Evolutionary conservation across 2,329 filamentous ascomycete genomes (phyloP), one percentile per base, ranked within the genome.

Genomic region (Shiraia bambusicola): DNA sequence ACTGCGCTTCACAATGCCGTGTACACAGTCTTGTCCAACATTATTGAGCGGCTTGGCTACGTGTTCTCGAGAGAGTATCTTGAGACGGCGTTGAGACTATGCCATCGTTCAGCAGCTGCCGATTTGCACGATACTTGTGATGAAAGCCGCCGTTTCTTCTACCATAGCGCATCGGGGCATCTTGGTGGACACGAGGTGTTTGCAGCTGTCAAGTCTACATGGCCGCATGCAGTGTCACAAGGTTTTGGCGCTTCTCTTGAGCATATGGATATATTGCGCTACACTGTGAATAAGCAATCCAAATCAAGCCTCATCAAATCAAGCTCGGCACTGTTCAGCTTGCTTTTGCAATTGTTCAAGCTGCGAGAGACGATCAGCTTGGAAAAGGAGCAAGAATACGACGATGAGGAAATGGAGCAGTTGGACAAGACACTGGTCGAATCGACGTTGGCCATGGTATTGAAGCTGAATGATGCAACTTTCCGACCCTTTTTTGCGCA

Each of bases 381-480:
- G 32, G 70, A 75, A 25, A 41, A 30, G 6, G 74, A 81, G 15
- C 52, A 59, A 15, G 42, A 54, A 4, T 71, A 76, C 24, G 71
- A 79, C 1, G 61, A 75, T 12, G 69, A 77, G 11, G 72, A 78
- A 31, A 66, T 87, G 5, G 69, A 75, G 14, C 73, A 76, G 29
- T 74, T 89, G 10, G 88, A 95, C 63, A 71, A 73, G 2, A 73
- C 76, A 1, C 50, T 88, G 52, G 86, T 88, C 62, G 80, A 85
- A 8, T 82, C 86, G 10, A 81, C 84, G 0, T 80, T 98, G 45
- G 87, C 89, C 69, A 93, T 96, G 83, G 87, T 95, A 39, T 89
- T 95, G 75, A 97, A 97, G 75, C 80, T 98, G 48, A 97, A 96
- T 70, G 93, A 98, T 64, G 84, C 87, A 1, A 83, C 87, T 0